A percentile compares a stretch with the other conserved stretches of the same genome.
Evolutionary conservation across 305 asterid genomes (phyloP).

Genomic region (Striga hermonthica): DNA sequence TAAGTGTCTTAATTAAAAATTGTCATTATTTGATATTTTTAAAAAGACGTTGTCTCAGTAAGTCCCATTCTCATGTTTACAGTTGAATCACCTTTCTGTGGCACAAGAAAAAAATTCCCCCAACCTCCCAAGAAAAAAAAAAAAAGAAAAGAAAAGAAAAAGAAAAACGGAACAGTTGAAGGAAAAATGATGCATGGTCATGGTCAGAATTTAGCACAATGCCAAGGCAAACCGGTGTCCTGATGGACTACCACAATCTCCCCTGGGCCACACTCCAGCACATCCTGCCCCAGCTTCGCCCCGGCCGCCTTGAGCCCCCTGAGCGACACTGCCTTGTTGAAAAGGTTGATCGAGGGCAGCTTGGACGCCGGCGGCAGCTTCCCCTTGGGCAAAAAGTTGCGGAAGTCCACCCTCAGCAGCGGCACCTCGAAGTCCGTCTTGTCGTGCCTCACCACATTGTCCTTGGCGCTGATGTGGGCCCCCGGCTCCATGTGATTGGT

Average conservation of each 20-base stretch:
- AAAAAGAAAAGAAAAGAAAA: too few relatives aligned
- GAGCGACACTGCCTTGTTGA: constrained; percentile 77
- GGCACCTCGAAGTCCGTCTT: constrained; percentile 88
- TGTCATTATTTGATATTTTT: too few relatives aligned
- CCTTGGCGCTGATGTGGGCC: constrained; percentile 83
- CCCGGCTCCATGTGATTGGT: constrained; percentile 98
- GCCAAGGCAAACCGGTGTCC: constrained; percentile 76
- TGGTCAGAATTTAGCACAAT: constrained; percentile 63
- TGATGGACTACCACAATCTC: constrained; percentile 53
- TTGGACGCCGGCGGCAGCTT: constrained; percentile 81
- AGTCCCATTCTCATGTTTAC: too few relatives aligned
- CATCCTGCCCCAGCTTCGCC: constrained; percentile 77
- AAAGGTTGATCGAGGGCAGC: constrained; percentile 73
- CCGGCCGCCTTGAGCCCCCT: constrained; percentile 88
- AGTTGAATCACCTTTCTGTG: too few relatives aligned
- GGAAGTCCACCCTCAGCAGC: constrained; percentile 63
- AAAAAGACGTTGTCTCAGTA: too few relatives aligned
- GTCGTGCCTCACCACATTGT: constrained; percentile 68
- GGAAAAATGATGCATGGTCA: neutral
- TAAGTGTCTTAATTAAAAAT: too few relatives aligned
- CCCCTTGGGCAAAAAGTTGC: constrained; percentile 56
- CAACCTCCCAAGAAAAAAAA: too few relatives aligned
- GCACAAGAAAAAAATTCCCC: too few relatives aligned
- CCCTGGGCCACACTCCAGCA: constrained; percentile 53
- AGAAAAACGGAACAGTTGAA: constrained; percentile 3